A percentile compares a stretch with the other conserved stretches of the same genome.
phyloP scores from a whole-genome alignment of 495 filamentous ascomycete genomes.

The Xylaria flabelliformis region DNA sequence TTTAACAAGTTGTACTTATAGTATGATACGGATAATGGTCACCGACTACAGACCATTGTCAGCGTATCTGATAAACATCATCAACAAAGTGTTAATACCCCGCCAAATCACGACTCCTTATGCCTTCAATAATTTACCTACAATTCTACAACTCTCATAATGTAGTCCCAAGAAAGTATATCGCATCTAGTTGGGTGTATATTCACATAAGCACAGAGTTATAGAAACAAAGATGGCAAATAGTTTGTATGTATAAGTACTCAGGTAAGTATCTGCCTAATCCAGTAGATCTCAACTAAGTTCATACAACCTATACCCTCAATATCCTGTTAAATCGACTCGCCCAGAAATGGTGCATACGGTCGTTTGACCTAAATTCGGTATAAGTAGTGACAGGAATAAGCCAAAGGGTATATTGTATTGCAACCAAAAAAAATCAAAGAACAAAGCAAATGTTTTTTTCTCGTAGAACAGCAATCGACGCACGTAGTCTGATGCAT shows the following conservation, averaged over 20 bases:
- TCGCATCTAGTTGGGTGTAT: not conserved
- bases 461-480: not conserved
- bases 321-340: not conserved
- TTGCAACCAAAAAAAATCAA: not conserved
- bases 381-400: conserved; percentile 14
- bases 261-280: not conserved
- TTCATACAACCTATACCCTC: conserved; percentile 1
- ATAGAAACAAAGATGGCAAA: not conserved
- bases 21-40: too few relatives aligned
- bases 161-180: not conserved
- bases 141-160: not conserved
- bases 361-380: not conserved
- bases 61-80: too few relatives aligned
- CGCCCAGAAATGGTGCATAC: not conserved
- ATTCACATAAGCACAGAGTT: not conserved
- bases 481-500: not conserved
- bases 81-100: too few relatives aligned
- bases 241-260: not conserved
- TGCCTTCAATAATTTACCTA: not conserved
- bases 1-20: too few relatives aligned
- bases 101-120: too few relatives aligned
- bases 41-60: too few relatives aligned
- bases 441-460: not conserved
- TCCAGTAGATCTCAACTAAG: not conserved
- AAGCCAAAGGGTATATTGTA: conserved; percentile 26